Conservation (phyloP, 371 early-diverging fungal genomes). For the Globomyces sp. region DNA sequence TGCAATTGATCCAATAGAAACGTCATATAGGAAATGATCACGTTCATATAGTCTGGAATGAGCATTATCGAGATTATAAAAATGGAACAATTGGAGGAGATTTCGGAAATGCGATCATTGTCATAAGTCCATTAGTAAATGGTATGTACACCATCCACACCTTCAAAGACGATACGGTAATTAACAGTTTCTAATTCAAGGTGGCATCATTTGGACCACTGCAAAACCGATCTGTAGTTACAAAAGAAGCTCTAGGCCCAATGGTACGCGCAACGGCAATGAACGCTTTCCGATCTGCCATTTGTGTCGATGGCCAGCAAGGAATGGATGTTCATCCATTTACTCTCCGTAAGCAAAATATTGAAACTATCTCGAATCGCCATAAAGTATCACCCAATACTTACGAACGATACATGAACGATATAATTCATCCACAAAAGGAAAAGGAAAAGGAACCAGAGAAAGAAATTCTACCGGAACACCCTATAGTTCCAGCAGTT, state of each 20-base stretch:
- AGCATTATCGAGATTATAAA: slow-evolving; percentile 78
- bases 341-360: slow-evolving; percentile 58
- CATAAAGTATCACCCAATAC: slow-evolving; percentile 47
- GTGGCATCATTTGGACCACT: slow-evolving; percentile 84
- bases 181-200: slow-evolving; percentile 26
- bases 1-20: slow-evolving; percentile 53
- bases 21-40: slow-evolving; percentile 98
- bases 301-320: slow-evolving; percentile 21
- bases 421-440: background rate
- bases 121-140: slow-evolving; percentile 75
- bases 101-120: slow-evolving; percentile 93
- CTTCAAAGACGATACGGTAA: slow-evolving; percentile 69
- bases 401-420: background rate
- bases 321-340: slow-evolving; percentile 37
- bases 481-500: too few relatives aligned
- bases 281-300: slow-evolving; percentile 54
- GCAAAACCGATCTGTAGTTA: slow-evolving; percentile 76
- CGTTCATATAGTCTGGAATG: slow-evolving; percentile 97
- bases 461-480: background rate
- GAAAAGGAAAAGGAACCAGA: background rate
- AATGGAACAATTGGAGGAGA: slow-evolving; percentile 92
- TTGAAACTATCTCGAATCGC: slow-evolving; percentile 56
- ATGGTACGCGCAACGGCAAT: slow-evolving; percentile 84
- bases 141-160: slow-evolving; percentile 72
- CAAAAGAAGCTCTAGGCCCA: slow-evolving; percentile 69